Percentiles rank a stretch among this genome's conserved stretches.
phyloP scores from a whole-genome alignment of 331 rosid genomes.

The Pyracantha coccinea region DNA sequence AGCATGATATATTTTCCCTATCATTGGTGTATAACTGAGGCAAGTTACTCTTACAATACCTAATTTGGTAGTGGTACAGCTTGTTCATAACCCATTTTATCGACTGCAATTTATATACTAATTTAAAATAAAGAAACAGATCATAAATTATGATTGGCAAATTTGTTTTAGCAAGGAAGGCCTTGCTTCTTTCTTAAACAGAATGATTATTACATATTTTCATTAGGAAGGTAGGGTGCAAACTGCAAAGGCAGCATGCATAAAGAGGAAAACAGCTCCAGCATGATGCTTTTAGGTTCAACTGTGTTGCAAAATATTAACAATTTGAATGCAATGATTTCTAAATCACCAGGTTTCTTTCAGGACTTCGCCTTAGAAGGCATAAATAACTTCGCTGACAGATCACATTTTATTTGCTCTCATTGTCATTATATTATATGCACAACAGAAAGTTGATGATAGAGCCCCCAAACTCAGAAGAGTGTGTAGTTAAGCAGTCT shows the following conservation, averaged over 20 bases:
- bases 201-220: not conserved
- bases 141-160: not conserved
- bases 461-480: not conserved
- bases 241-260: not conserved
- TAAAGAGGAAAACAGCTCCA: not conserved
- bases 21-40: not conserved
- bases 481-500: not conserved
- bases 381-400: not conserved
- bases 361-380: not conserved
- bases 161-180: not conserved
- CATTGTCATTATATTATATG: not conserved
- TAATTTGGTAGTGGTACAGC: not conserved
- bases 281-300: not conserved
- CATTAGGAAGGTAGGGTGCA: not conserved
- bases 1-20: not conserved
- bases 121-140: not conserved
- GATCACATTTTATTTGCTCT: not conserved
- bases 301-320: not conserved
- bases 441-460: not conserved
- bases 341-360: not conserved
- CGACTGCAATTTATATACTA: not conserved
- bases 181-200: not conserved
- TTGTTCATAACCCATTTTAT: not conserved
- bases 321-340: not conserved
- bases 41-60: not conserved